phyloP scores from a whole-genome alignment of 2,329 filamentous ascomycete genomes.

The Xylaria sp. region DNA sequence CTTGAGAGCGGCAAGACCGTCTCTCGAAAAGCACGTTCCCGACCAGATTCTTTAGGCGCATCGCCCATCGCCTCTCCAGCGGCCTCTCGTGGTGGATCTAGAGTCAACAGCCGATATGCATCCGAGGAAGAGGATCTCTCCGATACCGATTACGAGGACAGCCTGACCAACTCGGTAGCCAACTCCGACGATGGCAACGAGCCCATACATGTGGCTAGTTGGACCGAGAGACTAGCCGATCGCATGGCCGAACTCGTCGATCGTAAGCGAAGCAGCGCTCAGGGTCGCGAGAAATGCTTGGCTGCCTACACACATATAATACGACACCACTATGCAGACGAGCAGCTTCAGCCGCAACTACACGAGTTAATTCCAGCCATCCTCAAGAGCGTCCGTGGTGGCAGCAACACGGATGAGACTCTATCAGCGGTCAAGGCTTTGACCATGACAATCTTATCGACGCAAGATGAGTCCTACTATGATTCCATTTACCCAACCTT shows the following conservation, averaged over 20 bases:
- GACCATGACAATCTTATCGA: slow-evolving; percentile 71
- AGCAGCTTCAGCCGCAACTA: slow-evolving; percentile 64
- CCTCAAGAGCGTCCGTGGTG: slow-evolving; percentile 71
- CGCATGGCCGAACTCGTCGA: slow-evolving; percentile 73
- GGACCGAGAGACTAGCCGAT: slow-evolving; percentile 67
- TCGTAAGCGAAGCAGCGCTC: slow-evolving; percentile 77
- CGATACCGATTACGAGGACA: slow-evolving; percentile 59
- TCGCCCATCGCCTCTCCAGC: slow-evolving; percentile 64
- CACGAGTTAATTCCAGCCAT: slow-evolving; percentile 69
- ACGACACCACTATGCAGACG: slow-evolving; percentile 70
- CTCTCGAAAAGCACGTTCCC: slow-evolving; percentile 69
- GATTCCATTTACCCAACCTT: slow-evolving; percentile 63
- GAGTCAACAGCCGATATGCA: slow-evolving; percentile 64
- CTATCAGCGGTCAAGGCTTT: slow-evolving; percentile 74
- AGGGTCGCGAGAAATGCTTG: slow-evolving; percentile 71
- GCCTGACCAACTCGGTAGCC: slow-evolving; percentile 52
- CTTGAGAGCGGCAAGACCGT: slow-evolving; percentile 73
- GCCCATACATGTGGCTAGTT: slow-evolving; percentile 58
- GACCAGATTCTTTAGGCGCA: slow-evolving; percentile 59
- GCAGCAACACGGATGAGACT: slow-evolving; percentile 71
- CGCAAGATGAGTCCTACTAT: slow-evolving; percentile 69
- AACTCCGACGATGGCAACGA: slow-evolving; percentile 72
- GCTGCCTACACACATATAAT: slow-evolving; percentile 67
- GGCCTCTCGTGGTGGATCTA: slow-evolving; percentile 64
- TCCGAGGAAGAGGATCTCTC: slow-evolving; percentile 68